phyloP scores from a whole-genome alignment of 208 protist species.

The Novymonas esmeraldas region DNA sequence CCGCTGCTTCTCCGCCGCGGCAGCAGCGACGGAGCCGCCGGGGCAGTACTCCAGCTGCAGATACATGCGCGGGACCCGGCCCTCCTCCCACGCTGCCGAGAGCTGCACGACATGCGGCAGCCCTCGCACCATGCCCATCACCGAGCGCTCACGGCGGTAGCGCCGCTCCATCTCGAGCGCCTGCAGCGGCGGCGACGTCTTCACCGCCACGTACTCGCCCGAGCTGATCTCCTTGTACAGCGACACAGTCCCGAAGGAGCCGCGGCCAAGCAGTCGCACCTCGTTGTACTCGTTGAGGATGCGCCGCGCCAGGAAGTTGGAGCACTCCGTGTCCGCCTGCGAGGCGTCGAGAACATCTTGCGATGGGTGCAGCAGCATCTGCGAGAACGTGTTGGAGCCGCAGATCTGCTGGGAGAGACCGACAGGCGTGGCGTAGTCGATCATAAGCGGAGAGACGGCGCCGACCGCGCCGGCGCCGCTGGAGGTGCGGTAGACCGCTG shows the following conservation, averaged over 20 bases:
- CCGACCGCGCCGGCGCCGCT: slow-evolving; percentile 1
- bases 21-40: slow-evolving; percentile 69
- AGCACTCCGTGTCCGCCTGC: slow-evolving; percentile 83
- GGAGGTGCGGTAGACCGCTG: background rate
- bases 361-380: slow-evolving; percentile 46
- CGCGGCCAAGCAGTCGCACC: slow-evolving; percentile 72
- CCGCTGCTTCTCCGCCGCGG: slow-evolving; percentile 50
- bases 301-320: slow-evolving; percentile 65
- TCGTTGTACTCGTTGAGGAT: slow-evolving; percentile 87
- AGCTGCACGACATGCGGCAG: slow-evolving; percentile 85
- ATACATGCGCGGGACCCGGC: slow-evolving; percentile 67
- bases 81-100: slow-evolving; percentile 78
- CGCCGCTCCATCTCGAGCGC: slow-evolving; percentile 41
- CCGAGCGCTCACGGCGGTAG: slow-evolving; percentile 63
- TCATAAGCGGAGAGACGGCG: slow-evolving; percentile 29
- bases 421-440: slow-evolving; percentile 38
- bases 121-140: slow-evolving; percentile 61
- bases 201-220: slow-evolving; percentile 76
- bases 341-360: slow-evolving; percentile 66
- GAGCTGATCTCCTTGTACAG: slow-evolving; percentile 82
- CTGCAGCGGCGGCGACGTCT: slow-evolving; percentile 61
- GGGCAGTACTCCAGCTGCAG: slow-evolving; percentile 88
- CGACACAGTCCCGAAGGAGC: slow-evolving; percentile 76
- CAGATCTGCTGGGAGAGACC: slow-evolving; percentile 35
- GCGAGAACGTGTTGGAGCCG: slow-evolving; percentile 27